Conservation (phyloP, 2,329 filamentous ascomycete genomes). For the Penicillium sclerotiorum region DNA sequence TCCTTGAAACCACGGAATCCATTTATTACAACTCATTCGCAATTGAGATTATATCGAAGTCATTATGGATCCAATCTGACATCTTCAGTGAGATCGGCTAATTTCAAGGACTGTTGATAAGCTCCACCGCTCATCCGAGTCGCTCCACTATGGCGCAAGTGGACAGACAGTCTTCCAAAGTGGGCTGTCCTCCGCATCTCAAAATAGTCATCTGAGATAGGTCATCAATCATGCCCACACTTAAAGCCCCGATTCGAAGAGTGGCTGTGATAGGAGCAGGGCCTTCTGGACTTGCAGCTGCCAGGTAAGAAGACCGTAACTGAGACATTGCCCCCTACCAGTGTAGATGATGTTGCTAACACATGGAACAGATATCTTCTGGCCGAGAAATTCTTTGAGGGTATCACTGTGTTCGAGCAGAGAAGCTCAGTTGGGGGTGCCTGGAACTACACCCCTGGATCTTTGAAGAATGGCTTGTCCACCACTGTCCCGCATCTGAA, state of each 20-base stretch:
- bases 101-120: slow-evolving; percentile 1
- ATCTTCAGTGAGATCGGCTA: not conserved
- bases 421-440: slow-evolving; percentile 75
- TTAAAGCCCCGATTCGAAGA: slow-evolving; percentile 31
- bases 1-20: too few species aligned
- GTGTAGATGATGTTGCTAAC: slow-evolving; percentile 22
- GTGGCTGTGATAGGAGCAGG: slow-evolving; percentile 84
- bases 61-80: not conserved
- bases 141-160: slow-evolving; percentile 25
- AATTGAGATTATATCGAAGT: too few species aligned
- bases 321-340: not conserved
- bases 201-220: too few species aligned
- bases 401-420: slow-evolving; percentile 81
- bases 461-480: slow-evolving; percentile 45
- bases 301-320: slow-evolving; percentile 55
- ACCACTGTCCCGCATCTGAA: slow-evolving; percentile 68
- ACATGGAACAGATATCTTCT: slow-evolving; percentile 61
- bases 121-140: slow-evolving; percentile 7
- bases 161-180: too few species aligned
- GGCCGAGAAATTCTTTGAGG: slow-evolving; percentile 70
- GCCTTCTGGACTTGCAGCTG: slow-evolving; percentile 74
- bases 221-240: too few species aligned
- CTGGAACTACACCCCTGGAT: slow-evolving; percentile 74
- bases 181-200: too few species aligned
- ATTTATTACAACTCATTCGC: too few species aligned